Percentiles rank a stretch among this genome's conserved stretches.
Conservation (phyloP, 768 basidiomycete genomes). For the Tylopilus sp. region DNA sequence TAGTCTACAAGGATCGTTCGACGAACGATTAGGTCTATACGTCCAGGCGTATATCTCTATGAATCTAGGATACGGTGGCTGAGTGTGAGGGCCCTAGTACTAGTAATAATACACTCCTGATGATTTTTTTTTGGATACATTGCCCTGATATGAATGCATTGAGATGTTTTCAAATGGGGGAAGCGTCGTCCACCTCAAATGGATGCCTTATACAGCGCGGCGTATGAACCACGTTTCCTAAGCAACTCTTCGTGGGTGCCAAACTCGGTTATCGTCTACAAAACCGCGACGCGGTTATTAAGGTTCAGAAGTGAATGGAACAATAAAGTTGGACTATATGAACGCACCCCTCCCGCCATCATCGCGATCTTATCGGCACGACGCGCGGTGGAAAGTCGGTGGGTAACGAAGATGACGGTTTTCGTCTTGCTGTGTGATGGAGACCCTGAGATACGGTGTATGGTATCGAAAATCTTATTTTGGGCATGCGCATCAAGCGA, state of each 20-base stretch:
- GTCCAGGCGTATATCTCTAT: slow-evolving; percentile 15
- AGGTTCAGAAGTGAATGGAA: slow-evolving; percentile 6
- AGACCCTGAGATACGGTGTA: slow-evolving; percentile 59
- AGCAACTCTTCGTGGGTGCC: slow-evolving; percentile 71
- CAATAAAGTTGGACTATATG: slow-evolving; percentile 2
- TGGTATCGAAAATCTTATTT: slow-evolving; percentile 73
- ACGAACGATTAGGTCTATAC: slow-evolving; percentile 42
- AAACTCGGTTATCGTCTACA: slow-evolving; percentile 70
- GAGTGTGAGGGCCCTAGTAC: slow-evolving; percentile 10
- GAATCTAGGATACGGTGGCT: slow-evolving; percentile 25
- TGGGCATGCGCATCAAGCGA: slow-evolving; percentile 80
- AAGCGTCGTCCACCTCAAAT: slow-evolving; percentile 36
- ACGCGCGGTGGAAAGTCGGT: slow-evolving; percentile 75
- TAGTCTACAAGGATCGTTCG: slow-evolving; percentile 66
- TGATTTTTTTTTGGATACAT: slow-evolving; percentile 25
- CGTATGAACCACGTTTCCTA: slow-evolving; percentile 56
- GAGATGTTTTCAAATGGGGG: slow-evolving; percentile 6
- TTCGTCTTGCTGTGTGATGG: slow-evolving; percentile 56
- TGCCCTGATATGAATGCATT: slow-evolving; percentile 13
- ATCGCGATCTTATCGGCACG: slow-evolving; percentile 84
- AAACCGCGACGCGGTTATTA: slow-evolving; percentile 22
- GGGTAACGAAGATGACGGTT: slow-evolving; percentile 81
- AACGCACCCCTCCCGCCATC: slow-evolving; percentile 73
- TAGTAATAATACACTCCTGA: slow-evolving; percentile 19
- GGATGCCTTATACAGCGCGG: slow-evolving; percentile 66